Percentiles rank a stretch among this genome's conserved stretches.
phyloP scores from a whole-genome alignment of 75 land plant species.

The Picea glauca region DNA sequence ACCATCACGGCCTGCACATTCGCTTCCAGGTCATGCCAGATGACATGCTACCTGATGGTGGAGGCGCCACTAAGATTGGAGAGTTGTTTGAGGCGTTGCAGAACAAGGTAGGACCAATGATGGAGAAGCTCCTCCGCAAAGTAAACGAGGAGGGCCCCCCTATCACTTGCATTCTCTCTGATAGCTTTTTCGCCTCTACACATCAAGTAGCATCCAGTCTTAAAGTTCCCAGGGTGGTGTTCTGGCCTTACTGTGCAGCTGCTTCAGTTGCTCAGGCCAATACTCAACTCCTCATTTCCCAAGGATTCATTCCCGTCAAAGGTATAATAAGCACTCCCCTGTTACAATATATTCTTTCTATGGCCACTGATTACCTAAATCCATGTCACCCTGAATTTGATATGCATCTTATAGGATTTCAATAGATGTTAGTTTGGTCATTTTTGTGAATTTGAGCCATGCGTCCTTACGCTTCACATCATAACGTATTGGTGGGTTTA shows the following conservation, averaged over 20 bases:
- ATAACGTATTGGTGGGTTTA: too few relatives aligned
- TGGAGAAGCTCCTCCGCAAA: background rate
- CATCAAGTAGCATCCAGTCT: background rate
- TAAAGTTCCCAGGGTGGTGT: background rate
- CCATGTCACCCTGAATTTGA: too few relatives aligned
- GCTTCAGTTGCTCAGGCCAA: background rate
- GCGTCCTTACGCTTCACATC: too few relatives aligned
- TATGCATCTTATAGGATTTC: too few relatives aligned
- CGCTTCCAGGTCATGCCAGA: background rate
- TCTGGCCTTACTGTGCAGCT: constrained; percentile 5
- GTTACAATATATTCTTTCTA: too few relatives aligned
- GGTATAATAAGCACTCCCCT: background rate
- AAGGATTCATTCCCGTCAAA: constrained; percentile 3
- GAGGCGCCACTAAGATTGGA: background rate
- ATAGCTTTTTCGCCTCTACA: background rate
- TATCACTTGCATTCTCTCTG: background rate
- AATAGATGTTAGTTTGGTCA: too few relatives aligned
- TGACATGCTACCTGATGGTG: background rate
- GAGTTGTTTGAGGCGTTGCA: background rate
- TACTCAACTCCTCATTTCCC: background rate
- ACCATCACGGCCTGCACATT: background rate
- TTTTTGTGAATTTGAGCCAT: too few relatives aligned
- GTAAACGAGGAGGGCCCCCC: background rate
- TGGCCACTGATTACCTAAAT: too few relatives aligned
- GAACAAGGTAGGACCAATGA: background rate